Evolutionary conservation across 306 rosid species (phyloP).

Genomic region (Quercus bicolor): DNA sequence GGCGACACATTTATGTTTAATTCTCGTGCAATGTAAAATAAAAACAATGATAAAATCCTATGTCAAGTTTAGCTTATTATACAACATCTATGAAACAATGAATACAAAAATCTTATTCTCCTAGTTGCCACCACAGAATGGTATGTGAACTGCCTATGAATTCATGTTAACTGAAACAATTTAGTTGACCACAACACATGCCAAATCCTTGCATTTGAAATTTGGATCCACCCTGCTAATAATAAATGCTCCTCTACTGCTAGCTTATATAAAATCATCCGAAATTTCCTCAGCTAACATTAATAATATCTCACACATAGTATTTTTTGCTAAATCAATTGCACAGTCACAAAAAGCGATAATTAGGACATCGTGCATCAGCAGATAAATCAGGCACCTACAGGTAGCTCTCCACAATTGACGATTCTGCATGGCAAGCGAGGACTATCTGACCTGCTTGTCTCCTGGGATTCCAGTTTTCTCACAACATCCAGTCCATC

Average conservation of each 20-base stretch:
- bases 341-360: background rate
- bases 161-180: background rate
- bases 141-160: background rate
- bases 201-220: background rate
- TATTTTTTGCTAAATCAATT: background rate
- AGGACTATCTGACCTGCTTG: slow-evolving; percentile 72
- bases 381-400: slow-evolving; percentile 41
- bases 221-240: background rate
- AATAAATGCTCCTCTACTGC: background rate
- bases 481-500: slow-evolving; percentile 76
- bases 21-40: background rate
- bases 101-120: background rate
- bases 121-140: background rate
- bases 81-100: background rate
- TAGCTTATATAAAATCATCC: background rate
- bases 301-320: background rate
- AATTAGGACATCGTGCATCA: slow-evolving; percentile 7
- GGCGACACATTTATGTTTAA: background rate
- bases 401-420: slow-evolving; percentile 65
- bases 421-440: slow-evolving; percentile 74
- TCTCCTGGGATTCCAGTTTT: slow-evolving; percentile 73
- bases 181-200: background rate
- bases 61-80: background rate
- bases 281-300: background rate
- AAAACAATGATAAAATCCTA: background rate